These are phyloP conservation scores for Hanseniaspora guilliermondii DNA, from an alignment of 805 yeast genomes.

Conservation along the genomic window DNA sequence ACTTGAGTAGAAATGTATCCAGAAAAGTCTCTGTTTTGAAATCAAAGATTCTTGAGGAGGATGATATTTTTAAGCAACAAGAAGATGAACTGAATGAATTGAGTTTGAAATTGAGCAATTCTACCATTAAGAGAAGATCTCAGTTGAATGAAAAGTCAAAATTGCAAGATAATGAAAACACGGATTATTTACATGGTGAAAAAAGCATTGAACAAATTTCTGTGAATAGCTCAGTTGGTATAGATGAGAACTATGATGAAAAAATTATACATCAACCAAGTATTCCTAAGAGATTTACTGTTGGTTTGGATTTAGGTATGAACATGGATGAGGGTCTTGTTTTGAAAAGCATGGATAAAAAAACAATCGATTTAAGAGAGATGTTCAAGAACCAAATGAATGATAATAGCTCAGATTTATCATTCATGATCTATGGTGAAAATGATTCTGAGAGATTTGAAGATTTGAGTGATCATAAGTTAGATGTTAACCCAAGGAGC, in stretches of 20 bases:
- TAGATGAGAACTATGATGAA: background rate
- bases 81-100: conserved; percentile 5
- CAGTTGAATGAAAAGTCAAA: background rate
- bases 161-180: background rate
- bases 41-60: conserved; percentile 10
- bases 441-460: background rate
- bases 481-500: conserved; percentile 19
- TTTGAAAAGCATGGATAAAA: background rate
- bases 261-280: background rate
- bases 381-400: conserved; percentile 7
- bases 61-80: conserved; percentile 10
- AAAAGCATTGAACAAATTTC: background rate
- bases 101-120: background rate
- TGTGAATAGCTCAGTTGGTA: background rate
- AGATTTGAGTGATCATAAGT: conserved; percentile 13
- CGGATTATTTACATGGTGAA: too few species aligned
- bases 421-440: conserved; percentile 9
- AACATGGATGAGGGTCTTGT: background rate
- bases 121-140: background rate
- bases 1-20: background rate
- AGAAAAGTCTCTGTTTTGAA: background rate
- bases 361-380: conserved; percentile 8
- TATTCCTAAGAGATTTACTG: conserved; percentile 6
- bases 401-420: background rate
- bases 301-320: conserved; percentile 4